phyloP scores from a whole-genome alignment of 2,329 filamentous ascomycete species.

The Cordyceps militaris region DNA sequence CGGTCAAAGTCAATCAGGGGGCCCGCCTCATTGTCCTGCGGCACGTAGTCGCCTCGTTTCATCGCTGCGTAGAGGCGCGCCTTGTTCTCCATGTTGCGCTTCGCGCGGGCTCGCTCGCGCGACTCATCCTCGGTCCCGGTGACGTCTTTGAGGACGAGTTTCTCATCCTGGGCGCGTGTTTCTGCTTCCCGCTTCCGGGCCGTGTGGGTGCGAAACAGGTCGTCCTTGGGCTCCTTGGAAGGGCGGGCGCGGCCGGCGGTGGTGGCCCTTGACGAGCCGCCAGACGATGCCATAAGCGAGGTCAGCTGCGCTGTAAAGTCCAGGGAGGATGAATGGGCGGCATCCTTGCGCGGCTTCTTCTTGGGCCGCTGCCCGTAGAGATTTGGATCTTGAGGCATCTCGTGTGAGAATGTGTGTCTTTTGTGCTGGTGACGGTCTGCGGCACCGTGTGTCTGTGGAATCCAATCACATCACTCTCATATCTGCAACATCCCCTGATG shows the following conservation, averaged over 20 bases:
- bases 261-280: constrained; percentile 29
- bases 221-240: constrained; percentile 37
- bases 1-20: constrained; percentile 87
- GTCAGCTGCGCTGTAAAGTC: constrained; percentile 86
- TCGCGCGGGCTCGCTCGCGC: constrained; percentile 61
- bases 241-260: constrained; percentile 39
- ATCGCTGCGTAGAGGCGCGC: constrained; percentile 80
- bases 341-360: constrained; percentile 63
- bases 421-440: background rate
- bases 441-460: background rate
- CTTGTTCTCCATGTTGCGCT: constrained; percentile 83
- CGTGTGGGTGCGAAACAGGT: constrained; percentile 33
- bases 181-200: constrained; percentile 20
- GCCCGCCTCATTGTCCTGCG: constrained; percentile 55
- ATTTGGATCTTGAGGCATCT: constrained; percentile 52
- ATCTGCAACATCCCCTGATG: too few relatives aligned
- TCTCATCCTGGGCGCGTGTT: constrained; percentile 41
- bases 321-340: constrained; percentile 64
- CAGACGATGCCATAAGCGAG: constrained; percentile 61
- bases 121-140: constrained; percentile 55
- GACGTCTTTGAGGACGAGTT: constrained; percentile 45
- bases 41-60: constrained; percentile 81
- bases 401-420: background rate
- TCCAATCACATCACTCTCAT: background rate
- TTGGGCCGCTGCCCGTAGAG: constrained; percentile 71